phyloP scores from a whole-genome alignment of 2,329 filamentous ascomycete species.

The Botrytis fabae region DNA sequence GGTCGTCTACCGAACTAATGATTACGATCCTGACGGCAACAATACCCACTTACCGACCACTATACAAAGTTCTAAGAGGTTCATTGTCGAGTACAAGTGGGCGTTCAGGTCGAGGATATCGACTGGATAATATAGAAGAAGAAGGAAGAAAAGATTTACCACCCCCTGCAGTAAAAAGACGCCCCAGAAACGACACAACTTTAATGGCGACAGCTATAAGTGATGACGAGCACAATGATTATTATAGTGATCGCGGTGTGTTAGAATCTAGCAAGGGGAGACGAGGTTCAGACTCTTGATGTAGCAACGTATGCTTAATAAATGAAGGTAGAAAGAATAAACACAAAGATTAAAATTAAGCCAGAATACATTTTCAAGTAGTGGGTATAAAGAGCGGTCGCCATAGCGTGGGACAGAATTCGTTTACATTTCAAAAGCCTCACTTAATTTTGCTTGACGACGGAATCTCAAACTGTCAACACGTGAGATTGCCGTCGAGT shows the following conservation, averaged over 20 bases:
- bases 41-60: constrained; percentile 38
- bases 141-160: constrained; percentile 2
- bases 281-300: neutral
- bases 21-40: constrained; percentile 40
- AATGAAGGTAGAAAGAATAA: neutral
- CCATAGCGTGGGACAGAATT: neutral
- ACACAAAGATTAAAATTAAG: neutral
- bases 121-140: neutral
- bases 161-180: neutral
- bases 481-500: neutral
- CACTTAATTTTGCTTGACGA: neutral
- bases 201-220: neutral
- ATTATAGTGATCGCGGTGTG: neutral
- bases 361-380: neutral
- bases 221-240: neutral
- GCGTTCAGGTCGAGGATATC: neutral
- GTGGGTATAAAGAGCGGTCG: neutral
- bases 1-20: constrained; percentile 44
- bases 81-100: neutral
- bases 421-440: neutral
- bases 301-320: neutral
- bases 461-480: neutral
- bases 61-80: constrained; percentile 26
- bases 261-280: neutral
- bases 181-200: neutral